Evolutionary conservation across 768 basidiomycete species (phyloP).

Genomic region (Austroboletus festivus): DNA sequence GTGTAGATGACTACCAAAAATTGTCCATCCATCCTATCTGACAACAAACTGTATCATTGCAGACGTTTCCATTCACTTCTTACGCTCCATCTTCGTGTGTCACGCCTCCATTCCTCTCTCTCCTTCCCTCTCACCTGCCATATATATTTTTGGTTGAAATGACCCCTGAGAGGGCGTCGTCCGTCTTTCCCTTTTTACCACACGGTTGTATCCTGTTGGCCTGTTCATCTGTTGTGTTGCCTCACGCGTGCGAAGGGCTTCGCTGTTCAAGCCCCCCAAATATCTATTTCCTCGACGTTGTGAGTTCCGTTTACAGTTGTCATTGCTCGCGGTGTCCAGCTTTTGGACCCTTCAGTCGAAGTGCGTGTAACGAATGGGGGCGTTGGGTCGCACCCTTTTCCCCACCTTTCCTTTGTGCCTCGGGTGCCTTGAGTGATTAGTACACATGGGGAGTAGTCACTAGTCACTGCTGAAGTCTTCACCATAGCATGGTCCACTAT

Average conservation of each 20-base stretch:
- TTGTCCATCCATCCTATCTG: background rate
- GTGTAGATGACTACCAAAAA: conserved; percentile 22
- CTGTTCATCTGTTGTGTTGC: too few relatives aligned
- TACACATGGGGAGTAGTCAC: too few relatives aligned
- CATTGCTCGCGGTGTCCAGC: too few relatives aligned
- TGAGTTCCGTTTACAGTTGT: too few relatives aligned
- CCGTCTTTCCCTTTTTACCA: conserved; percentile 8
- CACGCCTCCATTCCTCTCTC: background rate
- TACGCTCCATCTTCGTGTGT: background rate
- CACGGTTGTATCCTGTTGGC: conserved; percentile 27
- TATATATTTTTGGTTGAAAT: conserved; percentile 32
- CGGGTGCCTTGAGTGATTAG: too few relatives aligned
- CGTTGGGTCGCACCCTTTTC: too few relatives aligned
- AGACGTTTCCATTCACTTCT: conserved; percentile 4
- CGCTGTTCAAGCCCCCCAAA: conserved; percentile 43
- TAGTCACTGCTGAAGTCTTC: too few relatives aligned
- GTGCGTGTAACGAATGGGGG: too few relatives aligned
- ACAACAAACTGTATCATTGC: conserved; percentile 19
- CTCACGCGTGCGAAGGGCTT: conserved; percentile 52
- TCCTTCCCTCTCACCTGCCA: conserved; percentile 21
- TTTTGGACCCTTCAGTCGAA: too few relatives aligned
- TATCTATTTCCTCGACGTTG: conserved; percentile 24
- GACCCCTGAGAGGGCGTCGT: conserved; percentile 7
- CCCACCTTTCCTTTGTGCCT: too few relatives aligned
- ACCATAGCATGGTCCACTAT: too few relatives aligned